These are phyloP conservation scores for Aspergillus novofumigatus DNA, from an alignment of 2,329 filamentous ascomycete genomes.

Conservation along the genomic window DNA sequence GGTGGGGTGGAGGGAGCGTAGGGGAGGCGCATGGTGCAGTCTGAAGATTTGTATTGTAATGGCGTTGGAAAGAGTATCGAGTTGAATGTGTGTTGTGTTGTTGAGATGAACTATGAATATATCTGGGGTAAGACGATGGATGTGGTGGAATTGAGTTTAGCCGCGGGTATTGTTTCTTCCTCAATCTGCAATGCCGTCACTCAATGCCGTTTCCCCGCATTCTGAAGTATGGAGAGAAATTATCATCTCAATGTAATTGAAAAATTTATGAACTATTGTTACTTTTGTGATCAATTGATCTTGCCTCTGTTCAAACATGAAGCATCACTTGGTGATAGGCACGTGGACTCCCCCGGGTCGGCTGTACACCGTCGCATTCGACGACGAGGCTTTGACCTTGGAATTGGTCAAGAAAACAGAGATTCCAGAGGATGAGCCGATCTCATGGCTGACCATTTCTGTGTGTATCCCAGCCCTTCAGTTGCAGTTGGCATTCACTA, in stretches of 20 bases:
- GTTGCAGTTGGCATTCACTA: background rate
- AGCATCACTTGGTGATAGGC: constrained; percentile 87
- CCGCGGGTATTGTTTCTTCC: background rate
- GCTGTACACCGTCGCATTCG: constrained; percentile 85
- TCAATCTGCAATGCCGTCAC: background rate
- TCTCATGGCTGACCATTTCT: constrained; percentile 91
- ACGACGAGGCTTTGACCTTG: constrained; percentile 72
- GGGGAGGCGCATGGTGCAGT: constrained; percentile 29
- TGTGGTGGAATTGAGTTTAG: background rate
- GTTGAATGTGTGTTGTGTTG: background rate
- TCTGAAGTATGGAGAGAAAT: too few relatives aligned
- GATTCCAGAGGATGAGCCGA: constrained; percentile 78
- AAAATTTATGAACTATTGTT: background rate
- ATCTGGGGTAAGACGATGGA: too few relatives aligned
- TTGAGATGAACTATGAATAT: too few relatives aligned
- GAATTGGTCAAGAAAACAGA: constrained; percentile 74
- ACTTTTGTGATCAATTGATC: background rate
- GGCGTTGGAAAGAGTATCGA: too few relatives aligned
- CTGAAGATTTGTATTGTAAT: too few relatives aligned
- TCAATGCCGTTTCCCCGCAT: background rate
- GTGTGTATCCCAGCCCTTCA: constrained; percentile 47
- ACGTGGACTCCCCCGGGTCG: constrained; percentile 88
- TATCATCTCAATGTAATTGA: too few relatives aligned
- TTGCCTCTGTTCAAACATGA: constrained; percentile 45
- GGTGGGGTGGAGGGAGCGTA: constrained; percentile 29